Base-by-base conservation (phyloP, 305 asterid species). In the Rubia balearica region DNA sequence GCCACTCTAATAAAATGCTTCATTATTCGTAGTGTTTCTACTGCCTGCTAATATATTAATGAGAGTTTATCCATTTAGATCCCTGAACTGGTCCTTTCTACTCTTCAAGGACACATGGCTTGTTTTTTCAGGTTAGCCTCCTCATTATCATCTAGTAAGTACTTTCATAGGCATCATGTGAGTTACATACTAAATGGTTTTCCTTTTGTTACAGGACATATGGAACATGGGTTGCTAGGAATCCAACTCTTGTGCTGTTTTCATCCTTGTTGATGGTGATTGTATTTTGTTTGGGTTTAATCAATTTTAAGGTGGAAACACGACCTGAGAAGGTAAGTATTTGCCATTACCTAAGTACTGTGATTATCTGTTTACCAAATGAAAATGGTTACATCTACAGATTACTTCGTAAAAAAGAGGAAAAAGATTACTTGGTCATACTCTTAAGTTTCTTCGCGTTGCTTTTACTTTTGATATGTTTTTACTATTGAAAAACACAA, bases 161-260 rank as follows among this genome's bases (percentile, higher is more conserved):
- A 16, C 62, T 10, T 45, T 33, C 61, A 57, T 48, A 27, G 14
- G 21, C 69, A 72, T 46, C 73, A 24, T 73, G 56, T 53, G 70
- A 33, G 30, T 21, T 46, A 45, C 30, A 71, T 69, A 67, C 57
- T 67, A 68, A 76, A 71, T 65, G 65, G 33, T 69, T 42, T 56
- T 68, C 68, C 75, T 67, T 67, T 59, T 71, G 11, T 82, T 78
- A 75, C 94, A 95, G 99, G 98, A 83, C 81, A 83, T 95, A 95
- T 64, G 99, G 99, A 68, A 89, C 97, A 72, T 90, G 96, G 98
- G 99, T 95, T 78, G 97, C 99, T 65, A 88, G 99, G 84, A 83
- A 92, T 85, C 97, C 98, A 33, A 46, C 74, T 71, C 96, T 90
- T 73, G 96, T 95, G 43, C 76, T 95, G 81, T 88, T 90, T 78